Evolutionary conservation across 176 grass and related monocot species (phyloP).

Genomic region (Eleusine coracana): DNA sequence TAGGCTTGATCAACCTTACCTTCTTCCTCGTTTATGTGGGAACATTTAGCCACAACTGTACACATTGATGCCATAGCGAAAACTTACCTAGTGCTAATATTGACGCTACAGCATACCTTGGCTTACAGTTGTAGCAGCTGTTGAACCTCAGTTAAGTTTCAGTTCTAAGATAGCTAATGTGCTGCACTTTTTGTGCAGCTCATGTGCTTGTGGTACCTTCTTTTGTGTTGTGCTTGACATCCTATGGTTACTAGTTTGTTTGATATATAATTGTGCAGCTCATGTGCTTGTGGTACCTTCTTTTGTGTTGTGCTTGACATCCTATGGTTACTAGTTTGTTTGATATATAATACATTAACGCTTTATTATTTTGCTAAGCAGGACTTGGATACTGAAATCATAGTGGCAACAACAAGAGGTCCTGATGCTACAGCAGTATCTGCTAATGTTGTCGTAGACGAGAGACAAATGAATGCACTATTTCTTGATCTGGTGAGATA

Average conservation of each 20-base stretch:
- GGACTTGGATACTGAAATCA: conserved; percentile 93
- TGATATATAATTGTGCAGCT: background rate
- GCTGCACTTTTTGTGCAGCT: conserved; percentile 11
- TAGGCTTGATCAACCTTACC: conserved; percentile 3
- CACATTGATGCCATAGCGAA: background rate
- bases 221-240: conserved; percentile 8
- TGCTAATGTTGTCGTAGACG: conserved; percentile 83
- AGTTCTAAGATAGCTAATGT: conserved; percentile 12
- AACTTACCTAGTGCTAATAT: no score
- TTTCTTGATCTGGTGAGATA: conserved; percentile 90
- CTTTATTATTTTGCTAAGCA: conserved; percentile 44
- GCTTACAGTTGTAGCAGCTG: background rate
- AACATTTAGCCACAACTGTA: background rate
- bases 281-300: background rate
- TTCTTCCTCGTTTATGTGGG: conserved; percentile 27
- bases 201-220: background rate
- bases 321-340: conserved; percentile 6
- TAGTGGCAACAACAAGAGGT: conserved; percentile 75
- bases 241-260: conserved; percentile 6
- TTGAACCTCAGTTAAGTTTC: conserved; percentile 15
- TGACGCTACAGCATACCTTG: background rate
- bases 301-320: conserved; percentile 8
- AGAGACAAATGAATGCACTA: conserved; percentile 94
- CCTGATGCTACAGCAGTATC: conserved; percentile 73
- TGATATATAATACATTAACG: background rate